Base-by-base conservation (phyloP, 2,329 filamentous ascomycete genomes). In the Claviceps fusiformis region DNA sequence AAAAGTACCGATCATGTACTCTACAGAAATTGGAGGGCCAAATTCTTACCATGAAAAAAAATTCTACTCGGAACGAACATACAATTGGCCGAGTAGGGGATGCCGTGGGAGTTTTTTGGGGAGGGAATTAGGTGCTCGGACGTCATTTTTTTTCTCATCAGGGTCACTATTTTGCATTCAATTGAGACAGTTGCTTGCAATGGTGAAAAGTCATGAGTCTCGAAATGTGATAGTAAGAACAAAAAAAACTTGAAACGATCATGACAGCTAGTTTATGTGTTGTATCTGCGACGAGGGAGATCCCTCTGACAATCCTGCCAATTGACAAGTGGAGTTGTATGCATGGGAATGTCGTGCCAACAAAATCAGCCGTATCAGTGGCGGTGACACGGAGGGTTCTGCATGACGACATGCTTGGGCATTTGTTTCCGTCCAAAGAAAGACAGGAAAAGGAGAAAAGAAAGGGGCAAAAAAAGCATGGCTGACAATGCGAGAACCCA, bases 131-230 rank as follows among this genome's bases (percentile, higher is more conserved):
- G 70, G 73, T 71, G 70, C 72, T 74, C 70, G 70, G 72, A 72
- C 66, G 72, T 73, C 66, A 72, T 73, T 73, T 73, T 73, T 50
- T 50, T 73, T 68, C 71, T 68, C 71, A 73, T 73, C 68, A 72
- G 64, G 69, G 67, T 70, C 68, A 68, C 49, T 68, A 62, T 67
- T 68, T 70, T 41, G 64, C 67, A 65, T 62, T 65, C 63, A 66
- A 66, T 66, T 41, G 62, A 67, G 61, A 65, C 61, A 63, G 62
- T 65, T 65, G 59, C 62, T 65, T 58, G 59, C 59, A 58, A 54
- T 45, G 39, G 52, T 45, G 39, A 41, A 17, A 41, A 27, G 39
- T 43, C 27, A 48, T 39, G 49, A 46, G 27, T 52, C 15, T 35
- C 45, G 8, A 52, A 52, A 54, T 46, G 47, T 55, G 44, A 50